These are phyloP conservation scores for Anastatica hierochuntica DNA, from an alignment of 345 rosid genomes.

Conservation along the genomic window DNA sequence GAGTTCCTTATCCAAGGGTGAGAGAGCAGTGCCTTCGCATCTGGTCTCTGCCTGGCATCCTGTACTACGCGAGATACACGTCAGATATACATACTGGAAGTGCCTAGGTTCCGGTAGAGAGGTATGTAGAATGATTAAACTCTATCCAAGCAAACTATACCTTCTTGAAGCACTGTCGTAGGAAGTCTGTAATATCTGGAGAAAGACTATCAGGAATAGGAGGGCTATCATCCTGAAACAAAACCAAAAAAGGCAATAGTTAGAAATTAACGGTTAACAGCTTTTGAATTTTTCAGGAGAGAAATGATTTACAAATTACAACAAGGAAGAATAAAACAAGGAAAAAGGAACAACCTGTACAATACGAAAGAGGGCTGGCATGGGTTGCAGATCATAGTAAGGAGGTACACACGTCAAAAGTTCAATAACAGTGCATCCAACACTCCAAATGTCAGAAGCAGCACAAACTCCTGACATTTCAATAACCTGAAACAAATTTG, in stretches of 20 bases:
- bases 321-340: not conserved
- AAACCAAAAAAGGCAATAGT: constrained; percentile 3
- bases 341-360: constrained; percentile 59
- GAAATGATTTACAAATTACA: constrained; percentile 2
- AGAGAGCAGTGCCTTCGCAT: constrained; percentile 93
- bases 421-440: constrained; percentile 97
- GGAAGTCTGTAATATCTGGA: constrained; percentile 87
- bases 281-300: not conserved
- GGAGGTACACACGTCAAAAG: constrained; percentile 97
- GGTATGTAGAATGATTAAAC: constrained; percentile 1
- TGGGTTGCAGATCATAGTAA: constrained; percentile 96
- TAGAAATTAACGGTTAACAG: not conserved
- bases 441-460: constrained; percentile 99
- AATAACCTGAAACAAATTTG: constrained; percentile 53
- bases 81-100: constrained; percentile 2
- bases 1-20: constrained; percentile 96
- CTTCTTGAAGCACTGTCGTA: constrained; percentile 94
- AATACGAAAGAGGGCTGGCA: constrained; percentile 97
- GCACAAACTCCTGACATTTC: constrained; percentile 99
- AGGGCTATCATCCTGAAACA: constrained; percentile 77
- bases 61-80: constrained; percentile 29
- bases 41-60: constrained; percentile 98
- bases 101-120: not conserved
- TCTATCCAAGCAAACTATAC: constrained; percentile 27
- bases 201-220: constrained; percentile 95